Evolutionary conservation across 495 filamentous ascomycete species (phyloP).

Genomic region (Tetracladium marchalianum): DNA sequence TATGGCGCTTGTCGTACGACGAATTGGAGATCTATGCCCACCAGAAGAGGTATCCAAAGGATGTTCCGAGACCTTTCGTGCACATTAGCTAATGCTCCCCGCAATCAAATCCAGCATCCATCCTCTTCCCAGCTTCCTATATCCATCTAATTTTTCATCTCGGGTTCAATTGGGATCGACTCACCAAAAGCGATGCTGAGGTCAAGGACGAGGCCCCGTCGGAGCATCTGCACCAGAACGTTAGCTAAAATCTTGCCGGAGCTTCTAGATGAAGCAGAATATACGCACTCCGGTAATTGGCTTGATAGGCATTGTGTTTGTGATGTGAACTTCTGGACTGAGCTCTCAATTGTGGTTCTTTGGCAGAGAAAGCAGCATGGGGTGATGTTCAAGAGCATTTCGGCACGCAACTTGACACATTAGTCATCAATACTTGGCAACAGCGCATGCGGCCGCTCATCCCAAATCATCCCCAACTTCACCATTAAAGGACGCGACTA

Average conservation of each 20-base stretch:
- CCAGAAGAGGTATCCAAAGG: constrained; percentile 71
- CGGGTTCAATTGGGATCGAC: constrained; percentile 19
- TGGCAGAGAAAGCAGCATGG: neutral
- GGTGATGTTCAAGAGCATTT: constrained; percentile 8
- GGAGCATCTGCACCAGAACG: constrained; percentile 52
- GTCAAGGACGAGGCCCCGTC: constrained; percentile 64
- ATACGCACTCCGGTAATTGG: constrained; percentile 45
- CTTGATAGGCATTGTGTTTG: constrained; percentile 34
- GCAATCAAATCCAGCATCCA: neutral
- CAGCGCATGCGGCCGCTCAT: too few species aligned
- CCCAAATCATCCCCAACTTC: too few species aligned
- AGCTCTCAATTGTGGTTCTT: constrained; percentile 20
- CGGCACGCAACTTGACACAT: too few species aligned
- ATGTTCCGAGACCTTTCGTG: constrained; percentile 51
- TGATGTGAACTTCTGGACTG: constrained; percentile 4
- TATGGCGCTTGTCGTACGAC: neutral
- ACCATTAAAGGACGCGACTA: too few species aligned
- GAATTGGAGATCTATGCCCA: constrained; percentile 35
- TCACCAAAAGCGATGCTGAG: constrained; percentile 66
- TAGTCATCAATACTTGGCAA: too few species aligned
- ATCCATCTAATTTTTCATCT: neutral
- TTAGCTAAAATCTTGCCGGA: constrained; percentile 23
- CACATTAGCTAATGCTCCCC: constrained; percentile 1
- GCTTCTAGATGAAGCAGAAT: constrained; percentile 2
- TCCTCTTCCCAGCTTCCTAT: neutral